Percentiles rank a stretch among this genome's conserved stretches.
These are phyloP conservation scores for Jimgerdemannia flammicorona DNA, from an alignment of 192 early-diverging fungal genomes.

Conservation along the genomic window DNA sequence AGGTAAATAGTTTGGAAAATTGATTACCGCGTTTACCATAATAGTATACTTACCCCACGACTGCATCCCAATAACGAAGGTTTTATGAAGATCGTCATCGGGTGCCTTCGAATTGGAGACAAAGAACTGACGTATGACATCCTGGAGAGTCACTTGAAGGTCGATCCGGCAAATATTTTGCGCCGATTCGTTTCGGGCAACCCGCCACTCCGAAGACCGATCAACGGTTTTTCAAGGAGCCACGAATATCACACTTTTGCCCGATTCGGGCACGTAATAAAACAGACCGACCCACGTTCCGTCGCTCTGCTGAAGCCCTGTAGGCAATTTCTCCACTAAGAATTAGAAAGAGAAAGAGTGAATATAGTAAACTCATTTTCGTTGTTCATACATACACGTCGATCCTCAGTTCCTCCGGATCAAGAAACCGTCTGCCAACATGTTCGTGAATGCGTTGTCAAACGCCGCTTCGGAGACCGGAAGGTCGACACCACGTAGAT, in stretches of 20 bases:
- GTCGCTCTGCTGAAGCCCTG: conserved; percentile 3
- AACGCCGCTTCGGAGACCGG: conserved; percentile 18
- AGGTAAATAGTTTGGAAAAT: too few species aligned
- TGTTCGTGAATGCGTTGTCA: conserved; percentile 17
- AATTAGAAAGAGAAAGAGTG: not conserved
- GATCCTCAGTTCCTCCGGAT: conserved; percentile 10
- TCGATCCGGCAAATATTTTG: conserved; percentile 13
- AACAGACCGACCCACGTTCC: conserved; percentile 11
- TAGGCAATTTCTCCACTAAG: conserved; percentile 14
- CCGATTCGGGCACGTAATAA: conserved; percentile 2
- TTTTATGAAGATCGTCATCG: too few species aligned
- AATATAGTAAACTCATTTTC: not conserved
- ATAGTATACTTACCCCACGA: too few species aligned
- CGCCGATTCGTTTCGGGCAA: conserved; percentile 8
- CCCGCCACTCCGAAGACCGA: conserved; percentile 14
- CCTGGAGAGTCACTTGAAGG: too few species aligned
- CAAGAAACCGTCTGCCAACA: conserved; percentile 20
- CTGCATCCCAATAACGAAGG: too few species aligned
- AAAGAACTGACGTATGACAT: conserved; percentile 10
- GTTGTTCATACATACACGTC: conserved; percentile 10
- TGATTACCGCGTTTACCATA: too few species aligned
- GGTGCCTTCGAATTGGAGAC: not conserved
- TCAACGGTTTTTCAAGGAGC: too few species aligned
- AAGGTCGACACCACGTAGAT: conserved; percentile 12
- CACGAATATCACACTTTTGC: conserved; percentile 20